Evolutionary conservation across 1,284 basidiomycete genomes (phyloP), one percentile per base, ranked within the genome.

Genomic region (Malassezia vespertilionis): DNA sequence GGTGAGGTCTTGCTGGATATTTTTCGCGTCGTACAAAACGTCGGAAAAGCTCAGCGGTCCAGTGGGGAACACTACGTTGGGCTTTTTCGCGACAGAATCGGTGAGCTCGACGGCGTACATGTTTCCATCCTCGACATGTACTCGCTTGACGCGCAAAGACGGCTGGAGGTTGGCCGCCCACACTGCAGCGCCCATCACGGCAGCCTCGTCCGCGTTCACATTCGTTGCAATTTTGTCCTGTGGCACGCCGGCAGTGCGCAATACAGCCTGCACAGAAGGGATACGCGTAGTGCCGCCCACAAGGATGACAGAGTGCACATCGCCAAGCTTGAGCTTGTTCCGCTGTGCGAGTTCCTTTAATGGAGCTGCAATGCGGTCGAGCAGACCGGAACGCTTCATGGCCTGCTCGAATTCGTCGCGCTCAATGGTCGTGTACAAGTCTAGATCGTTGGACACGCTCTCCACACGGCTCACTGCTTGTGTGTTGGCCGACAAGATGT

Each of bases 181-280:
- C 44, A 95, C 81, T 2, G 86, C 93, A 4, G 91, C 90, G 18
- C 57, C 89, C 42, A 97, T 80, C 12, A 95, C 91, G 10, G 85
- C 84, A 0, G 89, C 87, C 75, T 99, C 91, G 70, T 97, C 93
- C 0, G 91, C 84, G 68, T 99, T 97, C 45, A 99, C 86, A 61
- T 95, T 95, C 63, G 84, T 78, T 24, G 67, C 65, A 10, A 69
- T 40, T 50, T 65, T 63, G 30, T 47, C 46, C 22, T 66, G 60
- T 1, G 67, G 67, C 11, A 70, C 59, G 22, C 65, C 65, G 1
- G 59, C 60, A n/a, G 54, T 50, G 12, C 53, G 51, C 33, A 70
- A 49, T 9, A 62, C 78, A 1, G 77, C 75, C 70, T 93, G 89
- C 27, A 99, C 81, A 78, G 96, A 83, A 0, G 91, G 93, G 2